Base-by-base conservation (phyloP, 108 stramenopile species). In the Cylindrotheca fusiformis region DNA sequence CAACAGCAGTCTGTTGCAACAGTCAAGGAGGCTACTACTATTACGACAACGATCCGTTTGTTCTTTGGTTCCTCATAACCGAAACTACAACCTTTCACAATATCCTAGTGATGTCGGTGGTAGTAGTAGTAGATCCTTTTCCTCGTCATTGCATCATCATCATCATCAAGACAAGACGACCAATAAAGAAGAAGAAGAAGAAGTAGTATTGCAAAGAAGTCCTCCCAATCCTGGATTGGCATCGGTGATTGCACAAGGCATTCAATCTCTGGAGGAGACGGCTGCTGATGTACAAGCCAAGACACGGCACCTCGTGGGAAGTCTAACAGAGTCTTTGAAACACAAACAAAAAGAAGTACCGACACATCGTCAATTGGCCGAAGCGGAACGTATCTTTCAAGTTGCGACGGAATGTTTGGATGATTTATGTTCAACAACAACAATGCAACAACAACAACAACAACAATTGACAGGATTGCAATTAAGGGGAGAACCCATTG, bases 401-500 rank as follows among this genome's bases (percentile, higher is more conserved):
- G 59, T 65, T n/a, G 58, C 65, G 22, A 62, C 56, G 20, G 75
- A 76, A 32, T 60, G 59, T 48, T 45, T 76, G 27, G 75, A 76
- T 8, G 57, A 58, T 18, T 26, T 65, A 10, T 48, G 28, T 33
- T 31, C 48, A 3, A 23, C 32, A 14, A 18, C 55, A 23, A 26
- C 32, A 2, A 48, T 48, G 4, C 27, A 24, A 22, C 36, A 6
- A 10, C 36, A 6, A 41, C 6, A 10, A 14, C 36, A 41, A 41
- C 6, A 41, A 14, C 10, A 6, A 6, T 41, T 41, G 36, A 6
- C 36, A 6, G 55, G 55, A 30, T 48, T 66, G 25, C 10, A 50
- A 12, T 52, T 68, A 24, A 32, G 49, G 20, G 79, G 72, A 26
- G 71, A 74, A 71, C 80, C 80, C 30, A 77, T 81, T 36, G 68